Evolutionary conservation across 1,139 yeast species (phyloP), one percentile per base, ranked within the genome.

Genomic region (Magnusiomyces fungicola): DNA sequence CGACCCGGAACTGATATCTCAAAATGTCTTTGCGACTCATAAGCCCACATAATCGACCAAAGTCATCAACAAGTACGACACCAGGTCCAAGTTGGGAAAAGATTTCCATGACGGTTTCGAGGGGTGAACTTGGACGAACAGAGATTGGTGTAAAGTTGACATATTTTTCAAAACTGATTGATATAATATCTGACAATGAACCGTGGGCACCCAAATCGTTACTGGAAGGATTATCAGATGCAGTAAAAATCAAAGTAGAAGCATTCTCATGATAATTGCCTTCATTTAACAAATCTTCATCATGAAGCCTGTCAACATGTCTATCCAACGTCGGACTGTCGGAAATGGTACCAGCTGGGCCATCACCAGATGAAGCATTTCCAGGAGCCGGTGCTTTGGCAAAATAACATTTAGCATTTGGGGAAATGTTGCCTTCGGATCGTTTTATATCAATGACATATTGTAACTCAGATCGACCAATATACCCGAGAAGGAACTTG

Each of bases 71-170:
- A 45, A 85, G 70, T 1, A 92, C 74, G 37, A 81, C 75, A 37
- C 88, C 71, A 3, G 97, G 96, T 0, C 97, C 97, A 37, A 89
- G 64, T 56, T 84, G 82, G 52, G 79, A 76, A 64, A 92, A 92
- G 19, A 87, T 69, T 44, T 83, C 85, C 52, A 82, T 69, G 1
- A 83, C 76, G 38, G 77, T 74, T 55, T 83, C 86, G 36, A 89
- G 68, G 0, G 85, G 74, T 0, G 82, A 72, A 32, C 69, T 64
- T 1, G 78, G 66, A 47, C 75, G 71, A 0, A 87, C 80, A 0
- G 79, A 74, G 19, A 89, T 64, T 1, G 95, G 95, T 14, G 88
- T 78, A 22, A 83, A 80, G 27, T 50, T 50, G 36, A 50, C 53
- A 22, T 46, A 48, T 39, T 48, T 48, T 36, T 48, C 53, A 42